Base-by-base conservation (phyloP, 495 filamentous ascomycete species). In the Lasiosphaeria hispida region DNA sequence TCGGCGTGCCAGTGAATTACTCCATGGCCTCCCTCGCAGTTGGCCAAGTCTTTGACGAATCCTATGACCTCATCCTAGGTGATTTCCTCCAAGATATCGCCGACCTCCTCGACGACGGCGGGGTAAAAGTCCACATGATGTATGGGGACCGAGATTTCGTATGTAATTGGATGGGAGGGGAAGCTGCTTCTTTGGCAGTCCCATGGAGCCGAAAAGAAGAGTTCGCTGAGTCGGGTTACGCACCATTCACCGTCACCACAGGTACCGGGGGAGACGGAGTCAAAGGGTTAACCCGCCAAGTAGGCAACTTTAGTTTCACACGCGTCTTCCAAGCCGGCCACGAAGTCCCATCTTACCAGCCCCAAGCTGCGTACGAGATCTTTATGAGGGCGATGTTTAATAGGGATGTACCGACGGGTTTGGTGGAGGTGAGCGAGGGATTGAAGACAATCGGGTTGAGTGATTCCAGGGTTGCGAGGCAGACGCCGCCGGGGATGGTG, bases 1-100 rank as follows among this genome's bases (percentile, higher is more conserved):
- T 91, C 45, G 86, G 87, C 9, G 81, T 83, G 1, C 85, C 80
- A 0, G 73, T 89, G 53, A 90, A 91, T 62, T 87, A 70, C 66
- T 85, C 87, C n/a, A 67, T 75, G 23, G 73, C 75, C 6, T 76
- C 71, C n/a, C 55, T 69, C 11, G 68, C 73, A 23, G 84, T 86
- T 2, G 77, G 75, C 33, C 19, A 63, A 8, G 84, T 72, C 2
- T 88, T 89, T 63, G 63, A 65, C 1, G 51, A 62, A 0, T 83
- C 80, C 13, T 73, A 80, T n/a, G 83, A 86, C 57, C 69, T 73
- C 53, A 69, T 78, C 11, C 70, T 74, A 4, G 68, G 68, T 1
- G 69, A 72, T 36, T 70, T 74, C 53, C 60, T 84, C 42, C 37
- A 63, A 76, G 38, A 74, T 85, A 14, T 79, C 74, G 14, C 70